A percentile compares a stretch with the other conserved stretches of the same genome.
Evolutionary conservation across 106 monocot genomes (phyloP).

Genomic region (Hemerocallis citrina): DNA sequence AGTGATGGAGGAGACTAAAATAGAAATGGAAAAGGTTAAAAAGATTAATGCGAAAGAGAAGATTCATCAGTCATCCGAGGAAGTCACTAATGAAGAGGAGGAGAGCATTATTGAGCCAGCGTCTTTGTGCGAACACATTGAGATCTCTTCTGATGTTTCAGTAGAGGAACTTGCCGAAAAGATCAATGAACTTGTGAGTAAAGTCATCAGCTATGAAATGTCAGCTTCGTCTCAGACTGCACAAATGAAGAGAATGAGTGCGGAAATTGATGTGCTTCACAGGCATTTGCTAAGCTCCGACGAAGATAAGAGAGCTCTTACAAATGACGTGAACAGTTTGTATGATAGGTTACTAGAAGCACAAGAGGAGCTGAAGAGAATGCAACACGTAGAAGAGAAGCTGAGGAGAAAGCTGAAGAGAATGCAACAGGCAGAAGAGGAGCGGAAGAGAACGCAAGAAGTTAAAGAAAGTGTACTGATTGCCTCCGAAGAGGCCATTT

Average conservation of each 20-base stretch:
- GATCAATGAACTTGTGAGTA: conserved; percentile 29
- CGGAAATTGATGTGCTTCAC: conserved; percentile 20
- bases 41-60: conserved; percentile 26
- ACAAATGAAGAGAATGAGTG: conserved; percentile 14
- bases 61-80: conserved; percentile 18
- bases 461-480: no score
- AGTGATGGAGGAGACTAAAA: conserved; percentile 9
- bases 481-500: no score
- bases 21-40: conserved; percentile 20
- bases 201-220: conserved; percentile 21
- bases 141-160: conserved; percentile 11
- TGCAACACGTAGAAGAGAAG: conserved; percentile 7
- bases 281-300: conserved; percentile 15
- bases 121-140: conserved; percentile 10
- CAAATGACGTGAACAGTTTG: conserved; percentile 8
- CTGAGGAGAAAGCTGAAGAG: conserved; percentile 17
- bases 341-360: conserved; percentile 9
- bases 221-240: conserved; percentile 16
- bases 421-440: conserved; percentile 5
- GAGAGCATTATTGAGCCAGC: conserved; percentile 2
- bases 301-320: conserved; percentile 15
- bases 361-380: conserved; percentile 16
- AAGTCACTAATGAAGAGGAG: no score
- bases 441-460: conserved; percentile 11
- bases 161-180: conserved; percentile 24